Conservation (phyloP, 2,329 filamentous ascomycete genomes). For the Coniochaeta ligniaria region DNA sequence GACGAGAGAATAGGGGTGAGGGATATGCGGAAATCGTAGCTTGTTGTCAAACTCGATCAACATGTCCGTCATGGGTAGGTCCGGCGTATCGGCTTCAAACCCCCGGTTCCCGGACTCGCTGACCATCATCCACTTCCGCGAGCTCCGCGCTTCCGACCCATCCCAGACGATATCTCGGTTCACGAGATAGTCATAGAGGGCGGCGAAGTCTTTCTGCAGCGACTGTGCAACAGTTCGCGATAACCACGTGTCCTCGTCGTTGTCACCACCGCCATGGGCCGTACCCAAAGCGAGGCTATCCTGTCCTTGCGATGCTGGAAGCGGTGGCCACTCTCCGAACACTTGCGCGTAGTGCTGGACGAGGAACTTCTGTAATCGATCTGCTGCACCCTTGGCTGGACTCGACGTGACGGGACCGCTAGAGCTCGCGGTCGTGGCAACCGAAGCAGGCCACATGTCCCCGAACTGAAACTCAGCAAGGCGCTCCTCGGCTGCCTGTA, state of each 20-base stretch:
- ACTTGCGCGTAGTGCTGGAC: slow-evolving; percentile 45
- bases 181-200: slow-evolving; percentile 64
- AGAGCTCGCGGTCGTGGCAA: slow-evolving; percentile 17
- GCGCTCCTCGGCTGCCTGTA: slow-evolving; percentile 55
- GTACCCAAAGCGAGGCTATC: slow-evolving; percentile 7
- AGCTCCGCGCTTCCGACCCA: slow-evolving; percentile 50
- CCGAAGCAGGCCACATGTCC: slow-evolving; percentile 50
- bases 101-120: slow-evolving; percentile 34
- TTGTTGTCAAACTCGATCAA: slow-evolving; percentile 58
- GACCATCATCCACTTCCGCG: slow-evolving; percentile 59
- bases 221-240: slow-evolving; percentile 48
- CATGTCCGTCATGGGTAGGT: slow-evolving; percentile 60
- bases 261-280: slow-evolving; percentile 14
- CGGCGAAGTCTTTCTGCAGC: slow-evolving; percentile 60
- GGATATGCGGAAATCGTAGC: slow-evolving; percentile 56
- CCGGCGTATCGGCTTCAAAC: slow-evolving; percentile 42
- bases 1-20: slow-evolving; percentile 59
- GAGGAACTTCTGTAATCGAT: slow-evolving; percentile 55
- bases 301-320: slow-evolving; percentile 8
- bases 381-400: slow-evolving; percentile 46
- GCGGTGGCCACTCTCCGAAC: slow-evolving; percentile 58
- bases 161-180: slow-evolving; percentile 62
- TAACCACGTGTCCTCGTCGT: slow-evolving; percentile 49
- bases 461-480: slow-evolving; percentile 52
- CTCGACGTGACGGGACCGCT: slow-evolving; percentile 20